A percentile compares a stretch with the other conserved stretches of the same genome.
phyloP scores from a whole-genome alignment of 306 rosid genomes.

The Gynostemma pentaphyllum region DNA sequence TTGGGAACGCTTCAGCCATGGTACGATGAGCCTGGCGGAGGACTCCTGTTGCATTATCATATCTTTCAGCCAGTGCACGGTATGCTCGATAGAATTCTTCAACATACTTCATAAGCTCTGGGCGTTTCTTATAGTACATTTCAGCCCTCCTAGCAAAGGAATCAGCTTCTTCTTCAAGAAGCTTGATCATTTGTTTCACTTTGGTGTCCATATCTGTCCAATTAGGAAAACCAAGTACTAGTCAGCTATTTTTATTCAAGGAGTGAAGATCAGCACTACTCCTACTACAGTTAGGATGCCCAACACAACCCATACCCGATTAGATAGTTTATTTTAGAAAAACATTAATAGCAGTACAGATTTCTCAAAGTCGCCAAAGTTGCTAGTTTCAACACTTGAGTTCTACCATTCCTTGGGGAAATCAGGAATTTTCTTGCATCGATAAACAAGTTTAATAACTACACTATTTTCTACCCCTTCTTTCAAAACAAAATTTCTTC shows the following conservation, averaged over 20 bases:
- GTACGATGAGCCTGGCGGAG: slow-evolving; percentile 90
- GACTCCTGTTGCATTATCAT: slow-evolving; percentile 93
- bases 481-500: too few relatives aligned
- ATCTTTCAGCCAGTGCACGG: slow-evolving; percentile 93
- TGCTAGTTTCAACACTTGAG: neutral
- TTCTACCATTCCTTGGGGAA: neutral
- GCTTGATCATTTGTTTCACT: slow-evolving; percentile 95
- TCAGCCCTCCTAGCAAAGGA: slow-evolving; percentile 98
- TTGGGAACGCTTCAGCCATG: slow-evolving; percentile 94
- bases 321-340: too few relatives aligned
- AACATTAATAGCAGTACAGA: too few relatives aligned
- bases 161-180: slow-evolving; percentile 94
- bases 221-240: neutral
- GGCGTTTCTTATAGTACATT: slow-evolving; percentile 92
- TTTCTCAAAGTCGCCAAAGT: too few relatives aligned
- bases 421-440: too few relatives aligned
- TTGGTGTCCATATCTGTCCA: slow-evolving; percentile 84
- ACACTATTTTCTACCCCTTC: too few relatives aligned
- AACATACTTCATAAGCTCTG: slow-evolving; percentile 93
- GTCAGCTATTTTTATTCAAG: neutral
- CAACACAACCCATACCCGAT: neutral
- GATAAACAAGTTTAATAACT: too few relatives aligned
- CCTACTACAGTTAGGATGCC: neutral
- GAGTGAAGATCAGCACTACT: neutral
- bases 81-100: slow-evolving; percentile 95